Evolutionary conservation across 2,329 filamentous ascomycete species (phyloP).

Genomic region (Beauveria varroae): DNA sequence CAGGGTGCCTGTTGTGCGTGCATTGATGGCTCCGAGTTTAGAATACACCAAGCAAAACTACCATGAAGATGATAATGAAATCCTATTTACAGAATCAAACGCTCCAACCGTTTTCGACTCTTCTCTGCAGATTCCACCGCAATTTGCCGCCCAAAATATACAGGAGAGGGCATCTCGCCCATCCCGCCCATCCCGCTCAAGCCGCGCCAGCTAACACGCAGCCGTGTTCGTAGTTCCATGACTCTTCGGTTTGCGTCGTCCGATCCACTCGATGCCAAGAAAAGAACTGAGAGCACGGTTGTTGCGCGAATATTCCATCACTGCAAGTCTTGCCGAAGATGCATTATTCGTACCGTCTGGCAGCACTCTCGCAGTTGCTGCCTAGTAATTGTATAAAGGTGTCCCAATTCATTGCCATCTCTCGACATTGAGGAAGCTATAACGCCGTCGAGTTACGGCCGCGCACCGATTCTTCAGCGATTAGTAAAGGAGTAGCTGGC

Average conservation of each 20-base stretch:
- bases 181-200: neutral
- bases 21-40: neutral
- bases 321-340: neutral
- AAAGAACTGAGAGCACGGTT: neutral
- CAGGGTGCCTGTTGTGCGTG: neutral
- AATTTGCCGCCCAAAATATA: neutral
- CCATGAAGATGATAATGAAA: neutral
- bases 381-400: neutral
- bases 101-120: neutral
- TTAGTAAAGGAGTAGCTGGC: neutral
- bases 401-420: neutral
- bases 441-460: neutral
- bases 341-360: neutral
- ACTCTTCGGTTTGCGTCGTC: neutral
- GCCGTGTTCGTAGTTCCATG: neutral
- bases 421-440: neutral
- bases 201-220: neutral
- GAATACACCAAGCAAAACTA: neutral
- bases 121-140: neutral
- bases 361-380: neutral
- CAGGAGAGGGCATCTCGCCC: neutral
- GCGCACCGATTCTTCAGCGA: neutral
- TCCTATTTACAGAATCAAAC: neutral
- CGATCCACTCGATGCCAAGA: neutral
- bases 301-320: neutral